These are phyloP conservation scores for Fusarium decemcellulare DNA, from an alignment of 2,329 filamentous ascomycete species.

Conservation along the genomic window DNA sequence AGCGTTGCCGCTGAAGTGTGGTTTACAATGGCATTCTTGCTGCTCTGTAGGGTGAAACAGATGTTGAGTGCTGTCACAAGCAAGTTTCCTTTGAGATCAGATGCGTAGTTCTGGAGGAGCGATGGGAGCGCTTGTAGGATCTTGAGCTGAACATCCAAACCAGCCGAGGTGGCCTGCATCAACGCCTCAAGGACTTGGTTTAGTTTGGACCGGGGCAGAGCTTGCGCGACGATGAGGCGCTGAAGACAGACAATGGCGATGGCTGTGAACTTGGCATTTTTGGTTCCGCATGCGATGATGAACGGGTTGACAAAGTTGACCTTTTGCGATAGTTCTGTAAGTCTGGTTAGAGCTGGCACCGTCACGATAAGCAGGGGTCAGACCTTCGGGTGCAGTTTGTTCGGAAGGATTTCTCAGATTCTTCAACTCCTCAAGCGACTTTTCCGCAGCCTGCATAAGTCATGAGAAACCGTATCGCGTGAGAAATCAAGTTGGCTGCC, in stretches of 20 bases:
- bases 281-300: constrained; percentile 90
- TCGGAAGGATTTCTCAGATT: constrained; percentile 53
- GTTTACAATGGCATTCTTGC: constrained; percentile 93
- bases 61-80: constrained; percentile 88
- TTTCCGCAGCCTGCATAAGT: constrained; percentile 82
- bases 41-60: constrained; percentile 90
- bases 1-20: constrained; percentile 97
- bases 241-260: constrained; percentile 93
- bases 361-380: constrained; percentile 30
- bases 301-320: constrained; percentile 93
- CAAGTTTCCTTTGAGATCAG: constrained; percentile 84
- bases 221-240: constrained; percentile 85
- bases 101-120: constrained; percentile 89
- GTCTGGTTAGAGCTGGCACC: constrained; percentile 40
- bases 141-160: constrained; percentile 93
- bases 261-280: constrained; percentile 89
- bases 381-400: constrained; percentile 56
- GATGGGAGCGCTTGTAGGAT: constrained; percentile 93
- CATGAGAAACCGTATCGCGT: neutral
- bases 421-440: constrained; percentile 91
- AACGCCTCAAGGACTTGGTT: constrained; percentile 91
- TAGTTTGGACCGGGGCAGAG: constrained; percentile 83
- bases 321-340: constrained; percentile 83
- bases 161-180: constrained; percentile 84
- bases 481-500: neutral